Evolutionary conservation across 1,284 basidiomycete species (phyloP).

Genomic region (Sporisorium iseilematis-ciliati): DNA sequence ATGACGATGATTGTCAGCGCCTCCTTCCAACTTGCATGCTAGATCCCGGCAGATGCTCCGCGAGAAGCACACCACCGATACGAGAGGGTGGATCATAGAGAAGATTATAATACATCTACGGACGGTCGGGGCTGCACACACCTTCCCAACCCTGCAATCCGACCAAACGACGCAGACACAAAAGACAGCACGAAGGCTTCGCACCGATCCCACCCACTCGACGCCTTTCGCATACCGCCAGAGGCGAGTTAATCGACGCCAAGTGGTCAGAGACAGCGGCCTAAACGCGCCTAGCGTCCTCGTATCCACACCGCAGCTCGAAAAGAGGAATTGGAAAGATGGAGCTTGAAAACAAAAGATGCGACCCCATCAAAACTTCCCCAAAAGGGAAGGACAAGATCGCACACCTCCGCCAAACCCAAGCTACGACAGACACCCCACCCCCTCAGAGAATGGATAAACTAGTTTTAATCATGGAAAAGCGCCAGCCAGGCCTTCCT

Average conservation of each 20-base stretch:
- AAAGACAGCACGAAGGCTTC: constrained; percentile 48
- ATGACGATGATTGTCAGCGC: constrained; percentile 11
- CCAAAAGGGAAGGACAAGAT: constrained; percentile 7
- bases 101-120: constrained; percentile 56
- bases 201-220: constrained; percentile 26
- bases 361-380: constrained; percentile 7
- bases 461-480: constrained; percentile 58
- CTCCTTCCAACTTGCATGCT: background rate
- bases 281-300: constrained; percentile 42
- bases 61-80: constrained; percentile 6
- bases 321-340: constrained; percentile 21
- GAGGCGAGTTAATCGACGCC: constrained; percentile 50
- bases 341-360: constrained; percentile 26
- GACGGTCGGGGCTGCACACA: constrained; percentile 49
- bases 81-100: constrained; percentile 48
- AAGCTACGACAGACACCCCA: constrained; percentile 46
- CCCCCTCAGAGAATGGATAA: constrained; percentile 62
- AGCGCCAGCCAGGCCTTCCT: background rate
- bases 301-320: constrained; percentile 16
- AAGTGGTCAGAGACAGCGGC: constrained; percentile 28
- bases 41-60: constrained; percentile 3
- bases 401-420: constrained; percentile 12
- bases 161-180: constrained; percentile 3
- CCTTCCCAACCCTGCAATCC: constrained; percentile 18
- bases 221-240: constrained; percentile 53